These are phyloP conservation scores for Prunus mira DNA, from an alignment of 306 rosid genomes.

Conservation along the genomic window DNA sequence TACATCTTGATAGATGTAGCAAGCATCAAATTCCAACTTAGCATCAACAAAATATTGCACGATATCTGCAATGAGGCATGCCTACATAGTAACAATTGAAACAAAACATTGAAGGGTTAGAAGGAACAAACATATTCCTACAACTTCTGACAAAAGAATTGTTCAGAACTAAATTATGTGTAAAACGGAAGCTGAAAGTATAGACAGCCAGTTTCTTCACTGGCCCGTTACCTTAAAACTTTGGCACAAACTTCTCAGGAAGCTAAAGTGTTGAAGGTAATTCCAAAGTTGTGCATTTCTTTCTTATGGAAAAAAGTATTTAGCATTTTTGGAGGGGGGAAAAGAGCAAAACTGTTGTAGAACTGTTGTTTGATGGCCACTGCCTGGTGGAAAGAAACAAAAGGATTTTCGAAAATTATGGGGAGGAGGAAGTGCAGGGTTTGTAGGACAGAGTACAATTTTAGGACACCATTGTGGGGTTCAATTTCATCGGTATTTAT, in stretches of 20 bases:
- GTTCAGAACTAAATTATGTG: neutral
- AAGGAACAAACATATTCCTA: neutral
- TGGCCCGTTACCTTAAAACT: neutral
- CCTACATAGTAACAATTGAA: conserved; percentile 47
- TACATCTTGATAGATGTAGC: conserved; percentile 89
- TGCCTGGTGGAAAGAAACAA: neutral
- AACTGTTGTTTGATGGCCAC: neutral
- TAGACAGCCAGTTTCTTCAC: neutral
- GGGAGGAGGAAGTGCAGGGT: neutral
- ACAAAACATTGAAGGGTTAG: conserved; percentile 24
- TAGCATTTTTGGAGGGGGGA: neutral
- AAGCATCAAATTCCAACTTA: conserved; percentile 86
- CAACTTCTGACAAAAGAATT: neutral
- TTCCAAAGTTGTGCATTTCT: neutral
- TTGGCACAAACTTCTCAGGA: neutral
- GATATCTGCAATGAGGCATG: conserved; percentile 96
- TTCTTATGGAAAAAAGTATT: neutral
- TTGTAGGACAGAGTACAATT: neutral
- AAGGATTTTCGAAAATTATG: neutral
- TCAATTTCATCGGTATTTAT: neutral
- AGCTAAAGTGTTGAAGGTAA: neutral
- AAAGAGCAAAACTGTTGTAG: no score
- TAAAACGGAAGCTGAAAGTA: neutral
- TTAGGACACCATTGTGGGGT: neutral
- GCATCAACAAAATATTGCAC: conserved; percentile 92